phyloP scores from a whole-genome alignment of 2,329 filamentous ascomycete species.

The Ophiostoma populinum region DNA sequence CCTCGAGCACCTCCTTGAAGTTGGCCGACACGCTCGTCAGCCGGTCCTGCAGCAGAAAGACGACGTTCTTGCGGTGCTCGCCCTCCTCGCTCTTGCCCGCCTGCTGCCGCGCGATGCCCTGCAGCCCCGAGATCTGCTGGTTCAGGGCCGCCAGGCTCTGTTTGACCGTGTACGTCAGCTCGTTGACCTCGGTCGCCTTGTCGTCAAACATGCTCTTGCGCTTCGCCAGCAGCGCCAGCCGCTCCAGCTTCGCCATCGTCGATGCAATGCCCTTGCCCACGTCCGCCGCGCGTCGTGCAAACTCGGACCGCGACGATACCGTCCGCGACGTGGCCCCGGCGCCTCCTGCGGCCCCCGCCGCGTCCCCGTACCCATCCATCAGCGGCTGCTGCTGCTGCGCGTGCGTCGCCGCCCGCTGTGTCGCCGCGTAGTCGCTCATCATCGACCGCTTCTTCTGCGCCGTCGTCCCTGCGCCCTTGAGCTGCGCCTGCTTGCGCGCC shows the following conservation, averaged over 20 bases:
- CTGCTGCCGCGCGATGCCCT: slow-evolving; percentile 58
- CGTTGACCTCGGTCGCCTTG: slow-evolving; percentile 87
- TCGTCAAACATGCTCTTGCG: slow-evolving; percentile 96
- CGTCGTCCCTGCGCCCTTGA: slow-evolving; percentile 37
- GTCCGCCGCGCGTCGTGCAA: slow-evolving; percentile 77
- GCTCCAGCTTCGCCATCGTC: slow-evolving; percentile 90
- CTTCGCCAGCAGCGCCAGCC: slow-evolving; percentile 82
- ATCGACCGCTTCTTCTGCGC: slow-evolving; percentile 38
- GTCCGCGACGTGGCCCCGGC: slow-evolving; percentile 44
- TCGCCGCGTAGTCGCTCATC: slow-evolving; percentile 3
- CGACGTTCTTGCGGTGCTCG: slow-evolving; percentile 96
- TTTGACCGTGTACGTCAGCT: slow-evolving; percentile 64
- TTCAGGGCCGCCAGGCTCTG: slow-evolving; percentile 36
- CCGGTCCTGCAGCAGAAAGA: slow-evolving; percentile 78
- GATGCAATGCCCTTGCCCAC: slow-evolving; percentile 82
- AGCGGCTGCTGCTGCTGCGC: slow-evolving; percentile 41
- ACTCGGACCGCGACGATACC: slow-evolving; percentile 44
- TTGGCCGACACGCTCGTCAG: slow-evolving; percentile 83
- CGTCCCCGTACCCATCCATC: slow-evolving; percentile 1
- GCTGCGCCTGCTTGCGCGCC: slow-evolving; percentile 59
- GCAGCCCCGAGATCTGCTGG: slow-evolving; percentile 72
- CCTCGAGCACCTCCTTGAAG: slow-evolving; percentile 94
- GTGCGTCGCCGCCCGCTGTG: slow-evolving; percentile 1
- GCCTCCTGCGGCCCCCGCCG: slow-evolving; percentile 39
- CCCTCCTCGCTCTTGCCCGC: slow-evolving; percentile 61